Evolutionary conservation across 2,329 filamentous ascomycete genomes (phyloP), one percentile per base, ranked within the genome.

Genomic region (Colletotrichum australisinense): DNA sequence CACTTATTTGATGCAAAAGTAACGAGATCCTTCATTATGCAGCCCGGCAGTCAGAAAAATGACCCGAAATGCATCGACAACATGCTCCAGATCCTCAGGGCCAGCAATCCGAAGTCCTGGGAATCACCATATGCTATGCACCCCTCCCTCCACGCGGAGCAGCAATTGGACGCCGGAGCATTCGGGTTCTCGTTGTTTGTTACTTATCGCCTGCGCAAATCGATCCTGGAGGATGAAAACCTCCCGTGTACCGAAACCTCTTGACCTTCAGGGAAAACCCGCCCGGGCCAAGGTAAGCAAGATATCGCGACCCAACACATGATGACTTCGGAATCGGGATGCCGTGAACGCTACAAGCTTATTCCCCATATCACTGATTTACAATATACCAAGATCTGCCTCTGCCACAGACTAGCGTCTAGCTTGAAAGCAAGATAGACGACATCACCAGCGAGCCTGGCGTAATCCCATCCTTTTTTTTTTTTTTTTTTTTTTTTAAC

Each of bases 21-120:
- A 35, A 52, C 46, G n/a, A 19, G 26, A 56, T 65, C 63, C 63
- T 65, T 42, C 52, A 30, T 55, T 22, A 42, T 42, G 63, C 49
- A 55, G 22, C 1, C 16, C 22, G 26, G n/a, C 2, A 16, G 22
- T 11, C 49, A 56, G 30, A 30, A 16, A 22, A 42, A 55, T n/a
- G 60, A 11, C 28, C 63, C 63, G 24, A 55, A 26, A 26, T 55
- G 30, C 60, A 26, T 35, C 46, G 42, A 19, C 42, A 49, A 8
- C 19, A 49, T 49, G 42, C 42, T n/a, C 19, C 19, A n/a, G 42
- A n/a, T n/a, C 3, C 19, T 49, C 42, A 5, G 1, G 19, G 16
- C 42, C 42, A 49, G 42, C 42, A 49, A 49, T 49, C 19, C 42
- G 19, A n/a, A n/a, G 42, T 49, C 42, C 19, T 49, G 42, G 7